These are phyloP conservation scores for Graphilbum sp. DNA, from an alignment of 2,329 filamentous ascomycete species.

Conservation along the genomic window DNA sequence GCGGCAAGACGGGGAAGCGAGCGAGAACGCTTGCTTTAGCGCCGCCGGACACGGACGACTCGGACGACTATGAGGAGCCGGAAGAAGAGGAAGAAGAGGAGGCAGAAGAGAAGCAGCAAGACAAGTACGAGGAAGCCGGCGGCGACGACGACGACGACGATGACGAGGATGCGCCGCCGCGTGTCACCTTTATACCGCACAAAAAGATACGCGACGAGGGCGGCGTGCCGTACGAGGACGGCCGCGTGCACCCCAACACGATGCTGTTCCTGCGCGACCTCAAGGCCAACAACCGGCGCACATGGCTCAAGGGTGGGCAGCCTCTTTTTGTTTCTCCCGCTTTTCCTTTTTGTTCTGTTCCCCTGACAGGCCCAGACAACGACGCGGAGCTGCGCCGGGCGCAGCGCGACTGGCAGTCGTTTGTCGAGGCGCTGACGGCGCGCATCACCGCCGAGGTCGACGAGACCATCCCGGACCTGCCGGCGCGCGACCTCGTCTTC, in stretches of 20 bases:
- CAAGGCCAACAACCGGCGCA: constrained; percentile 40
- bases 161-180: constrained; percentile 18
- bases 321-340: neutral
- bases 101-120: constrained; percentile 13
- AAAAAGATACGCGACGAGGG: constrained; percentile 23
- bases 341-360: neutral
- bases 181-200: constrained; percentile 24
- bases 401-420: constrained; percentile 67
- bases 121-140: constrained; percentile 2
- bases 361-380: constrained; percentile 37
- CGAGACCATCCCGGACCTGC: constrained; percentile 71
- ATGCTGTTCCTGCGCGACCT: constrained; percentile 40
- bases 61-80: constrained; percentile 15
- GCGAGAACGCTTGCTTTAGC: constrained; percentile 6
- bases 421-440: constrained; percentile 55
- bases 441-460: constrained; percentile 52
- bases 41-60: constrained; percentile 9
- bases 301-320: constrained; percentile 39
- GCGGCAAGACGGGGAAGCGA: constrained; percentile 12
- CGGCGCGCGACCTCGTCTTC: constrained; percentile 72
- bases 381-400: constrained; percentile 65
- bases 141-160: constrained; percentile 20
- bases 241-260: constrained; percentile 39
- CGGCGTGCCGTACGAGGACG: constrained; percentile 32
- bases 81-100: constrained; percentile 11